Base-by-base conservation (phyloP, 345 rosid species). In the Corchorus olitorius region DNA sequence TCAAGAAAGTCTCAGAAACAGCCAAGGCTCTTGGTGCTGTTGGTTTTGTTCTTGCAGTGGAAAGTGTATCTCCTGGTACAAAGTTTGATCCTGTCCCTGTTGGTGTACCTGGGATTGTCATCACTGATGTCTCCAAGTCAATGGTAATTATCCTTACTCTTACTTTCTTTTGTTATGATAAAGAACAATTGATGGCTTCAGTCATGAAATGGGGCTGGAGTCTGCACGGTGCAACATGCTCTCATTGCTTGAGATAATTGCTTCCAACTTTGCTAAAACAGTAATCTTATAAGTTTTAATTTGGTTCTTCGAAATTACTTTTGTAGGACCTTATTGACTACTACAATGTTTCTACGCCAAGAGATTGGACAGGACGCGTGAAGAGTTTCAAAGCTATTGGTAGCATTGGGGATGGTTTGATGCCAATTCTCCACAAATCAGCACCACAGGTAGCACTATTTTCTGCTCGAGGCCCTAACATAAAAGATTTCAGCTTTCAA, bases 41-140 rank as follows among this genome's bases (percentile, higher is more conserved):
- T 85, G 99, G 99, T 65, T 97, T 97, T 81, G 97, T 97, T 82
- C 97, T 97, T 70, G 99, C 91, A 67, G 99, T 97, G n/a, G 99
- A 97, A 88, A 92, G 83, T 81, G 92, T 84, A 65, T 92, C 98
- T 75, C 98, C 99, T 1, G 99, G 97, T 81, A 83, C 98, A 50
- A 97, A 97, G 78, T 97, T 92, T 33, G 97, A 93, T 78, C 99
- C 99, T 37, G 99, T 97, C 43, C 94, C 99, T 60, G 87, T 88
- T 81, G 83, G 85, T 80, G 66, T 89, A 82, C 99, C 99, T 8
- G 99, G 99, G 49, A 88, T 97, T 80, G 88, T 94, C 67, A 89
- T 97, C 76, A 89, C 94, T 1, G 98, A 97, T 78, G 93, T 89
- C 69, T 46, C 84, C 55, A 93, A 89, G 75, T 91, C 99, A 59